A percentile compares a stretch with the other conserved stretches of the same genome.
These are phyloP conservation scores for Tilletia setariae DNA, from an alignment of 1,284 basidiomycete genomes.

Conservation along the genomic window DNA sequence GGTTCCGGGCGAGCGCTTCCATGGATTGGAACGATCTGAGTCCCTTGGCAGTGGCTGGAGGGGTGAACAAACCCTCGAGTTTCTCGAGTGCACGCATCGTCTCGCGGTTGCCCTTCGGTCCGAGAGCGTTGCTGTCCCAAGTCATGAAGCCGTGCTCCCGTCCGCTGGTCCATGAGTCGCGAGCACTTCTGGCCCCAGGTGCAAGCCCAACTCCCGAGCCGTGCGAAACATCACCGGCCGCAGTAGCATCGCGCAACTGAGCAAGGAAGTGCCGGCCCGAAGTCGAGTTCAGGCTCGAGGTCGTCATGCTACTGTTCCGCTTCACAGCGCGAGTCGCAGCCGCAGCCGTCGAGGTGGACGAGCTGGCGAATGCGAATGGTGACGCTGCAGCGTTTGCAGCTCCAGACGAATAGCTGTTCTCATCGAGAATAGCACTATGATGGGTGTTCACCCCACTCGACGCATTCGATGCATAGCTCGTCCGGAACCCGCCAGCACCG, in stretches of 20 bases:
- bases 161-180: slow-evolving; percentile 13
- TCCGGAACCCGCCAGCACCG: not conserved
- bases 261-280: slow-evolving; percentile 2
- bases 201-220: slow-evolving; percentile 9
- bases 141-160: not conserved
- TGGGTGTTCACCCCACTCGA: slow-evolving; percentile 1
- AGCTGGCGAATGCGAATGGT: not conserved
- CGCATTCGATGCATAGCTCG: not conserved
- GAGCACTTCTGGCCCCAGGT: not conserved
- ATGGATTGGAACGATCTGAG: not conserved
- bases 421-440: no score
- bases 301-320: slow-evolving; percentile 1
- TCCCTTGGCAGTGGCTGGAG: not conserved
- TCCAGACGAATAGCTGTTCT: not conserved
- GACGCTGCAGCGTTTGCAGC: not conserved
- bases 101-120: not conserved
- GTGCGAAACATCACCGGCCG: not conserved
- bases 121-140: not conserved
- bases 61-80: slow-evolving; percentile 7
- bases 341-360: slow-evolving; percentile 1
- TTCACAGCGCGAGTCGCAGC: slow-evolving; percentile 10
- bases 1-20: not conserved
- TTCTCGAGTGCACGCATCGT: slow-evolving; percentile 14
- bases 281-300: not conserved
- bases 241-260: not conserved